phyloP scores from a whole-genome alignment of 192 early-diverging fungal genomes.

The Linnemannia hyalina region DNA sequence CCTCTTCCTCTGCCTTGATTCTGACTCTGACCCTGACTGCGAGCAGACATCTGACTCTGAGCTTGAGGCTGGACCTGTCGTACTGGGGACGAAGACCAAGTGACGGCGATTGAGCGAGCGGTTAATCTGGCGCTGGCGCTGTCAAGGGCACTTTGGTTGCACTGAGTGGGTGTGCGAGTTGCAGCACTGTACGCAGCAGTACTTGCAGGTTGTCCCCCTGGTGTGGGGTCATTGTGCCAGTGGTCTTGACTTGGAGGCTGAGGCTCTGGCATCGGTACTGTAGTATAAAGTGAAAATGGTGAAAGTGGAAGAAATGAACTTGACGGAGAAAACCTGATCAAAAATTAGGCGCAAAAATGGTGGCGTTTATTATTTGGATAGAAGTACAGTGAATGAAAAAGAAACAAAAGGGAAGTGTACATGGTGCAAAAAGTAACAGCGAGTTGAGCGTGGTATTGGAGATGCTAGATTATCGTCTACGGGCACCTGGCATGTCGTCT shows the following conservation, averaged over 20 bases:
- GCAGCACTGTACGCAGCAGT: neutral
- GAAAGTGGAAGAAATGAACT: neutral
- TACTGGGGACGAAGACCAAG: neutral
- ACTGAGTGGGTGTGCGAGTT: neutral
- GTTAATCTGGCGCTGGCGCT: neutral
- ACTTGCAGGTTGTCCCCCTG: neutral
- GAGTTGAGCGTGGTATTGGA: neutral
- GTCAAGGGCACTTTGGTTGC: neutral
- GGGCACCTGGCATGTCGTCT: slow-evolving; percentile 22
- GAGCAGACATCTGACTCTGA: neutral
- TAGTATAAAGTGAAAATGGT: no score
- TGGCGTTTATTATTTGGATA: neutral
- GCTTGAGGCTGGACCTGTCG: neutral
- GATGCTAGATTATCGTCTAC: neutral
- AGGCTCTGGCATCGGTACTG: neutral
- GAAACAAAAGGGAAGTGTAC: neutral
- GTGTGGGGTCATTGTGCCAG: neutral
- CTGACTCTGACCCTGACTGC: neutral
- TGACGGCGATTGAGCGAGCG: neutral
- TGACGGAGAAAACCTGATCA: neutral
- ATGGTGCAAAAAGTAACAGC: neutral
- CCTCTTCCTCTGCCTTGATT: neutral
- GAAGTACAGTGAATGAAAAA: neutral
- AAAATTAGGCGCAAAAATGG: neutral
- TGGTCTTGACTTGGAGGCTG: neutral